Base-by-base conservation (phyloP, 164 flowering plant genomes). In the Hamamelis virginiana region DNA sequence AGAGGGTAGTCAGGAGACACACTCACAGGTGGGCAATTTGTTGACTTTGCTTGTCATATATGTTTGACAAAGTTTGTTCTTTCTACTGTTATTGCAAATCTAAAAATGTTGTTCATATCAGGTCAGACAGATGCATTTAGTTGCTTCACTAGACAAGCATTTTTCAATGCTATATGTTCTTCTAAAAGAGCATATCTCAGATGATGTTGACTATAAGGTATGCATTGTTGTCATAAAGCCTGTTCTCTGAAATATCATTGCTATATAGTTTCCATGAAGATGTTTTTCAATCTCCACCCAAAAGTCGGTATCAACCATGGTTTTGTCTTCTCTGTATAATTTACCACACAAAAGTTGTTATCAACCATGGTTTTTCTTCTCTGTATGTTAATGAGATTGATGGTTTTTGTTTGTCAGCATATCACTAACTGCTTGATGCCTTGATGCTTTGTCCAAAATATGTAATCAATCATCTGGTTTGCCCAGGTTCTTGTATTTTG, bases 1-100 rank as follows among this genome's bases (percentile, higher is more conserved):
- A 77, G 96, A 91, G 79, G 99, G 99, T 45, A 85, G 85, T 64
- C 96, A 88, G 80, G 99, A 96, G 74, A 96, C 99, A 26, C 97
- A 96, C 69, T 33, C 98, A 67, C 90, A 90, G 87, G 99, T 89
- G 74, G 38, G 65, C 9, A 19, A 25, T 25, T 48, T 52, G 59
- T 50, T 22, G 41, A 38, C 21, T 43, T 18, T 16, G 26, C 11
- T 59, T 41, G 52, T 4, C 1, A 13, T 16, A 19, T 3, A 33
- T 50, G 23, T 47, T 59, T 27, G 33, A 38, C 65, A 11, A 18
- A 9, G 12, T 15, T 12, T 26, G 26, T 6, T 18, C 15, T 6
- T 33, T 19, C 9, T 64, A 21, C 56, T 13, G 16, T 8, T 22
- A 51, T 50, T 55, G 67, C 48, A n/a, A 59, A 15, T 56, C 19